Percentiles rank a stretch among this genome's conserved stretches.
Conservation (phyloP, 192 early-diverging fungal species). For the Backusella circina region DNA sequence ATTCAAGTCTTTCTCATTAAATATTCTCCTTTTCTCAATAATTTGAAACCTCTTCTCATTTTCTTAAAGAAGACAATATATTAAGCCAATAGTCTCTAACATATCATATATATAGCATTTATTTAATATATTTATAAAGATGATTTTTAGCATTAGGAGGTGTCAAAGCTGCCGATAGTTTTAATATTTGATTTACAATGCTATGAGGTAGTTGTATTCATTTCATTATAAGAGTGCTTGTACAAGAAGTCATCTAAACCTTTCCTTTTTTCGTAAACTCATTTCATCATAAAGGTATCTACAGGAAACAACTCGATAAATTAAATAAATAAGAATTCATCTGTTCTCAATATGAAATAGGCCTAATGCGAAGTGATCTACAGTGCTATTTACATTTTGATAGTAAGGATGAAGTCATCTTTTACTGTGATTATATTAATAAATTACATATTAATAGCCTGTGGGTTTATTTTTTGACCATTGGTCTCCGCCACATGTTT, state of each 20-base stretch:
- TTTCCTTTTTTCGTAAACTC: too few species aligned
- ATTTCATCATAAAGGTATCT: neutral
- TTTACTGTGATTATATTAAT: neutral
- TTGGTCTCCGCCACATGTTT: neutral
- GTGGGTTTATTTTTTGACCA: neutral
- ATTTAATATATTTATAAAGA: too few species aligned
- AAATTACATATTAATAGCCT: neutral
- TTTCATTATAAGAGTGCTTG: too few species aligned
- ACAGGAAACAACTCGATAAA: neutral
- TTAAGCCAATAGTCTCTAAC: too few species aligned
- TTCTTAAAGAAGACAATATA: too few species aligned
- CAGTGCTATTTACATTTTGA: neutral
- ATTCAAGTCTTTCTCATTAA: too few species aligned
- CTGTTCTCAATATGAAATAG: neutral
- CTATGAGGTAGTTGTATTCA: neutral
- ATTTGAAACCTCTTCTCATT: too few species aligned
- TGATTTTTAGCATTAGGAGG: too few species aligned
- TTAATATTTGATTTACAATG: neutral
- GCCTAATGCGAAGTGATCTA: neutral
- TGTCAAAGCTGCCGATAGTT: neutral
- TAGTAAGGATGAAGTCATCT: neutral
- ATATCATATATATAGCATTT: too few species aligned
- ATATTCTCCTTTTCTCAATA: too few species aligned
- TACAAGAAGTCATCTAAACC: too few species aligned
- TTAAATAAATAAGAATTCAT: neutral